Percentiles rank a stretch among this genome's conserved stretches.
Evolutionary conservation across 768 basidiomycete genomes (phyloP).

Genomic region (Suillus tomentosus): DNA sequence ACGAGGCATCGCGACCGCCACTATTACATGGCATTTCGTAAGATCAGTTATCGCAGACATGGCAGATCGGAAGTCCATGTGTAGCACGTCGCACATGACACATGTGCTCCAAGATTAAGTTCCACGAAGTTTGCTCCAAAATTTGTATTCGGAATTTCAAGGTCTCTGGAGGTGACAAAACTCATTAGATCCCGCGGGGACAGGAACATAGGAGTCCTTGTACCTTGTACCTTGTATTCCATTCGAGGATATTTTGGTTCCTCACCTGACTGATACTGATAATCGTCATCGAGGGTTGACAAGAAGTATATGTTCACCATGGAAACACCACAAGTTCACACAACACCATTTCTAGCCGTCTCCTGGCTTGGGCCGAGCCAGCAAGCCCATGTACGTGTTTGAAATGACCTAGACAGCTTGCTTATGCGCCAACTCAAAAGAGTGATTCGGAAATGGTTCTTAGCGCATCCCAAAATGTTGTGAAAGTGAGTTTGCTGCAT

Average conservation of each 20-base stretch:
- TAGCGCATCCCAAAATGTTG: background rate
- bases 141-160: constrained; percentile 1
- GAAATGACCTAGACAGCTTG: background rate
- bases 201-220: background rate
- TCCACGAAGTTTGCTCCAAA: background rate
- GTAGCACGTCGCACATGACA: background rate
- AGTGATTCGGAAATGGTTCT: background rate
- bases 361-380: background rate
- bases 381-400: background rate
- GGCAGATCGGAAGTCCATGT: constrained; percentile 5
- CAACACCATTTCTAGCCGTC: background rate
- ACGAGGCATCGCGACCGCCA: constrained; percentile 2
- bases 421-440: background rate
- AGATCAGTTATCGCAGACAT: constrained; percentile 1
- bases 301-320: background rate
- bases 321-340: background rate
- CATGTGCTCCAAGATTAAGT: background rate
- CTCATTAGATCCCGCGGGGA: constrained; percentile 2
- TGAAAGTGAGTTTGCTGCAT: background rate
- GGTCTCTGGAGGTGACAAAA: background rate
- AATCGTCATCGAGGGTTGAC: background rate
- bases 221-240: constrained; percentile 8
- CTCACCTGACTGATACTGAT: background rate
- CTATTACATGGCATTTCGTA: constrained; percentile 10
- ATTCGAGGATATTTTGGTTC: background rate